Evolutionary conservation across 2,329 filamentous ascomycete genomes (phyloP), one percentile per base, ranked within the genome.

Genomic region (Cordyceps sp.): DNA sequence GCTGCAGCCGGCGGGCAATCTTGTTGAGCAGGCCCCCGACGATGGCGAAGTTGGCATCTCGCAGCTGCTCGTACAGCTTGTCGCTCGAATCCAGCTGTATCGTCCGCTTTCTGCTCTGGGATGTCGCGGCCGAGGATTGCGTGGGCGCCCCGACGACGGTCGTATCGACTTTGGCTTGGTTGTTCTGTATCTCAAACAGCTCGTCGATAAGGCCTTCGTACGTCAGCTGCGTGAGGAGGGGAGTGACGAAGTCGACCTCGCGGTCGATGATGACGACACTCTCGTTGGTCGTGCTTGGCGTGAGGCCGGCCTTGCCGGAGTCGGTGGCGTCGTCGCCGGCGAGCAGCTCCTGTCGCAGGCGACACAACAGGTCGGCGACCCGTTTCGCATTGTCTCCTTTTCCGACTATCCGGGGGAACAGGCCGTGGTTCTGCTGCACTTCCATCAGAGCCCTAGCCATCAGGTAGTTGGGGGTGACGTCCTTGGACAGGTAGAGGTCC

Each of bases 181-280:
- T 96, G 48, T 94, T 80, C 41, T 82, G 73, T 38, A 98, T 93
- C 21, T 80, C 78, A 48, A 93, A 92, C 13, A 90, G 69, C 51
- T 98, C 90, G 47, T 98, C 92, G 33, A 98, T 78, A 18, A 98
- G 64, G 4, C 90, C 90, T 57, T 98, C 88, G 47, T 98, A 98
- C 2, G 90, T 98, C 38, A 98, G 62, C 51, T 98, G 90, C 1
- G 88, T 96, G 33, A 98, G 74, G 13, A 98, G 66, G 1, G 81
- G 78, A 1, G 90, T 94, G 13, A 88, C 83, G 46, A 90, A 85
- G 52, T 98, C 90, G 34, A 93, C 79, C 50, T 94, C 86, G 31
- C 90, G 80, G 53, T 98, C 90, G 34, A 98, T 85, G 37, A 98
- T 80, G 45, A 98, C 86, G 37, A 94, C 63, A 47, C 79, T 93